Evolutionary conservation across 2,329 filamentous ascomycete genomes (phyloP), one percentile per base, ranked within the genome.

Genomic region (Nothophoma quercina): DNA sequence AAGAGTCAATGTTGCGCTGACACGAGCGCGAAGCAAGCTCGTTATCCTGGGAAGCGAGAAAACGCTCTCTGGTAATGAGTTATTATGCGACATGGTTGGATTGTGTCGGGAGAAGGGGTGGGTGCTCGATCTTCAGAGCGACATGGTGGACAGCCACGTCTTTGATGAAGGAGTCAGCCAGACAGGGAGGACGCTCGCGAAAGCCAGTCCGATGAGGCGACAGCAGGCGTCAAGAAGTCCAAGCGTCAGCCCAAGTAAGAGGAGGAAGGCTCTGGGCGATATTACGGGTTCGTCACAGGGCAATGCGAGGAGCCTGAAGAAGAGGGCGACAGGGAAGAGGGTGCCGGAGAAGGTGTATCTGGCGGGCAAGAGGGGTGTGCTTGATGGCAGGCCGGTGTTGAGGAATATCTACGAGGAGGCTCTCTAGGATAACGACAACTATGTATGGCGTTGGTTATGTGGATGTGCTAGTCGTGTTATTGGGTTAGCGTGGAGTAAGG

Each of bases 1-100:
- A 48, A 81, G 95, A 40, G 92, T 99, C 70, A 99, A 99, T 65
- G 95, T 99, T 3, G 95, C 95, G 0, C 90, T 99, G 59, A 99
- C 95, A 4, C 83, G 95, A 22, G 95, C 95, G 18, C 90, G 93
- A 71, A 95, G 89, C 0, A 99, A 99, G 78, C 78, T 99, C 28
- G 81, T 99, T 1, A 88, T 99, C 10, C 75, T 99, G 0, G 95
- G 95, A 8, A 96, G 90, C 72, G 85, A 85, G 68, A 82, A 80
- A 49, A 99, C 95, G 0, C 78, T 99, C n/a, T 58, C 60, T 0
- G 75, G 78, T 16, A 79, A 90, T 61, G 89, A 92, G 63, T 87
- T 98, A 76, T 80, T 99, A 12, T 84, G 83, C 26, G 83, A 83
- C 18, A 91, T 98, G 67, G 83, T 98, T 7, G 76, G 78, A 2